Evolutionary conservation across 140 eudicot species (phyloP).

Genomic region (Stevia rebaudiana): DNA sequence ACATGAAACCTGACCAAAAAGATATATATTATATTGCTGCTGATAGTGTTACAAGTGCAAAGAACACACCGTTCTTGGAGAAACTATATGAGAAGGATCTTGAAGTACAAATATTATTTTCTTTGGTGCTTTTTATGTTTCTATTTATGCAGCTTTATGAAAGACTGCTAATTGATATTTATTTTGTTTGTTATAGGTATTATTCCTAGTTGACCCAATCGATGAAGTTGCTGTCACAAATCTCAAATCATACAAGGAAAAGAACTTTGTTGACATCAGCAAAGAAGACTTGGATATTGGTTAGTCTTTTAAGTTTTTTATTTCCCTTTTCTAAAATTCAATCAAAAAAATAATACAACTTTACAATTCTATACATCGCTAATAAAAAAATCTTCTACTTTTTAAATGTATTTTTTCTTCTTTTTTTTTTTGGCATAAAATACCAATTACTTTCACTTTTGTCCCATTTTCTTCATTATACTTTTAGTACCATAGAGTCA

Average conservation of each 20-base stretch:
- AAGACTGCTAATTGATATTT: neutral
- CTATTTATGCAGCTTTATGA: neutral
- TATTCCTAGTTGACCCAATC: slow-evolving; percentile 79
- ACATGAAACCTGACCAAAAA: slow-evolving; percentile 95
- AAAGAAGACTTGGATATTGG: slow-evolving; percentile 91
- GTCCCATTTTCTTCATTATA: neutral
- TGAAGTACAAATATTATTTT: slow-evolving; percentile 50
- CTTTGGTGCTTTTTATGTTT: neutral
- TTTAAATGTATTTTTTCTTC: neutral
- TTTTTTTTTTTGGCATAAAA: neutral
- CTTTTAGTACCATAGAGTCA: neutral
- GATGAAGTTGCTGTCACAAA: slow-evolving; percentile 83
- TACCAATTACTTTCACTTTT: neutral
- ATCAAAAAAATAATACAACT: neutral
- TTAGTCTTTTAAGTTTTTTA: slow-evolving; percentile 20
- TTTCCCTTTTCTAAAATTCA: neutral
- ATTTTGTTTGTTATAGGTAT: slow-evolving; percentile 43
- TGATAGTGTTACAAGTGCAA: slow-evolving; percentile 86
- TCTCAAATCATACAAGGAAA: slow-evolving; percentile 74
- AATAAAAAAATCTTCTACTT: neutral
- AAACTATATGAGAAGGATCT: slow-evolving; percentile 79
- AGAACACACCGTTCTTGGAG: slow-evolving; percentile 85
- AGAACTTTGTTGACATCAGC: slow-evolving; percentile 80
- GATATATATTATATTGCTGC: slow-evolving; percentile 84
- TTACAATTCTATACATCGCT: neutral